Evolutionary conservation across 495 filamentous ascomycete species (phyloP), one percentile per base, ranked within the genome.

Genomic region (Antarctomyces pellizariae): DNA sequence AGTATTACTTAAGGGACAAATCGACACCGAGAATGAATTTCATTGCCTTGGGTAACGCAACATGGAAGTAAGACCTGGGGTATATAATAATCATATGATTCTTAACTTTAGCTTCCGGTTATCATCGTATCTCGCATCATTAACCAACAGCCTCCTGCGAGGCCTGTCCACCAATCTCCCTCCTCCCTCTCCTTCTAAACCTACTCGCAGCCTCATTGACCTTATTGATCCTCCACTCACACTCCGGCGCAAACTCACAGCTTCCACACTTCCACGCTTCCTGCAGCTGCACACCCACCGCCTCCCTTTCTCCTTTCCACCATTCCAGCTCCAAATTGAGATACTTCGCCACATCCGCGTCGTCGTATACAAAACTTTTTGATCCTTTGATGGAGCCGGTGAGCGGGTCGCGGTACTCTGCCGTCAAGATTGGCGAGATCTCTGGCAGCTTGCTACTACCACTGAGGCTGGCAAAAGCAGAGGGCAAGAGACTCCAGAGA

Each of bases 251-350:
- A 38, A 71, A 71, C 23, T 69, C 62, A 36, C 65, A 71, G 13
- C 31, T 46, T 5, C 49, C 37, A 43, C 86, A 97, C 48, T 97
- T 97, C 57, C 71, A 91, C 0, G 77, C 76, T 33, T 95, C 89
- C 46, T 82, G 70, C 7, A 89, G 57, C n/a, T 59, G 50, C 5
- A 95, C 89, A 6, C 86, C 86, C n/a, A 60, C 52, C 0, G 82
- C 65, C 30, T 57, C 51, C 10, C 83, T 47, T 42, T 79, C 58
- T 3, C 89, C 86, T 22, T 59, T 64, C 86, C 86, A 95, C 80
- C 78, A 95, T 14, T 53, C 43, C 60, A 95, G 62, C 41, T 73
- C 68, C 13, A 69, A 54, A 3, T 46, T 41, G 1, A 91, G 35
- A 42, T 90, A 86, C 1, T 39, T 39, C 16, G 66, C 56, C 28